Conservation (phyloP, 495 filamentous ascomycete species). For the Tuber borchii region DNA sequence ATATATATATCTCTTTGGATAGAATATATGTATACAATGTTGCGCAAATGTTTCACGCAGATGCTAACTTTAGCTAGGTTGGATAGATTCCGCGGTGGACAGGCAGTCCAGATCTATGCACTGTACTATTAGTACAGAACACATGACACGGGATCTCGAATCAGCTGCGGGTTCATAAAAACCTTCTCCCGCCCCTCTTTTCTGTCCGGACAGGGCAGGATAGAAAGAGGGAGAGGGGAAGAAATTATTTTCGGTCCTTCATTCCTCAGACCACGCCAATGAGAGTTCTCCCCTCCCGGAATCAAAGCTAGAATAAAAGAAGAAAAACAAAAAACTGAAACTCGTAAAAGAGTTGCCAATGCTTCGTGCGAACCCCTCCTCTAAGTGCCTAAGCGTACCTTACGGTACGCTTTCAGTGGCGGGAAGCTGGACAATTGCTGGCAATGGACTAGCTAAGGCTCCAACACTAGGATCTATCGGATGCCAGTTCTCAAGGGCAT, state of each 20-base stretch:
- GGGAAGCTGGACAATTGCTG: neutral
- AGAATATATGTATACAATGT: neutral
- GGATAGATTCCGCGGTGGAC: neutral
- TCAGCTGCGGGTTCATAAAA: neutral
- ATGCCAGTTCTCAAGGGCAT: neutral
- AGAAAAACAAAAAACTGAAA: neutral
- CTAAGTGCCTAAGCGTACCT: neutral
- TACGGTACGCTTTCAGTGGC: neutral
- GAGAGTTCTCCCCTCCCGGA: neutral
- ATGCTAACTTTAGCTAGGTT: slow-evolving; percentile 1
- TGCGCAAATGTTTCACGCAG: neutral
- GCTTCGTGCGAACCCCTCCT: neutral
- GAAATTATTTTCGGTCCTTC: neutral
- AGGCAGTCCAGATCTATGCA: neutral
- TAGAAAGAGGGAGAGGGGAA: neutral
- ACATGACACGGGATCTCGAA: neutral
- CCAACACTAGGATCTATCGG: neutral
- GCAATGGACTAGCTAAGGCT: neutral
- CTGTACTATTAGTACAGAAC: neutral
- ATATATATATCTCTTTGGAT: neutral
- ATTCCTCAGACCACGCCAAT: neutral
- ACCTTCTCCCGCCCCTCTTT: neutral
- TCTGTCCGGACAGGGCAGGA: neutral
- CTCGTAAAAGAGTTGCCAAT: neutral
- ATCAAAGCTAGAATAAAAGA: neutral